Evolutionary conservation across 371 early-diverging fungal genomes (phyloP), one percentile per base, ranked within the genome.

Genomic region (Smittium culicis): DNA sequence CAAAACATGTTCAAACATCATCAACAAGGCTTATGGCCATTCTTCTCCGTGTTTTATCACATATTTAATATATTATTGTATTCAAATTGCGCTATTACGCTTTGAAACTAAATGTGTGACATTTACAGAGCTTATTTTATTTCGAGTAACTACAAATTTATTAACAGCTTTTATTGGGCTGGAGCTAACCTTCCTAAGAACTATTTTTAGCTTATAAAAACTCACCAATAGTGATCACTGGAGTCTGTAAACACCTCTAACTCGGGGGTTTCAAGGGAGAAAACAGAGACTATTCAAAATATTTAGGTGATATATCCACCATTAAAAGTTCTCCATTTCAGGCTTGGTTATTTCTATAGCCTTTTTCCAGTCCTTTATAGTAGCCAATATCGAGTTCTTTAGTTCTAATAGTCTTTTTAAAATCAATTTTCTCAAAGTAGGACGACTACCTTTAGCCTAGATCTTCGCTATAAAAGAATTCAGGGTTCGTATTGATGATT

Each of bases 391-490:
- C 33, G 29, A 31, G n/a, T 33, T 57, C 25, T 57, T 57, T 57
- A 57, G 57, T 25, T 57, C 57, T 57, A 57, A 16, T 16, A 57
- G 27, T 5, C 27, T 14, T 45, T 20, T 45, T 5, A 20, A 11
- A 45, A 45, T 45, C 5, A 45, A 11, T 45, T 20, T 20, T 20
- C 5, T 28, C 28, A 1, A 17, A 27, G 14, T 2, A 35, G 63
- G 35, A 24, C 61, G 65, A 28, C 54, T 45, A 1, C 32, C 24
- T 1, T 68, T 29, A 17, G 71, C 66, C 31, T 54, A 34, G 30
- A 66, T 16, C 25, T 57, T 28, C 58, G 68, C 71, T 1, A 71
- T 71, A 14, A 71, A 24, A 27, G 64, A 34, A 33, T 67, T 67
- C 27, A 70, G 70, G 27, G 35, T 55, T 5, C 5, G 45, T 11